Evolutionary conservation across 352 stramenopile species (phyloP), one percentile per base, ranked within the genome.

Genomic region (Phytophthora uliginosa): DNA sequence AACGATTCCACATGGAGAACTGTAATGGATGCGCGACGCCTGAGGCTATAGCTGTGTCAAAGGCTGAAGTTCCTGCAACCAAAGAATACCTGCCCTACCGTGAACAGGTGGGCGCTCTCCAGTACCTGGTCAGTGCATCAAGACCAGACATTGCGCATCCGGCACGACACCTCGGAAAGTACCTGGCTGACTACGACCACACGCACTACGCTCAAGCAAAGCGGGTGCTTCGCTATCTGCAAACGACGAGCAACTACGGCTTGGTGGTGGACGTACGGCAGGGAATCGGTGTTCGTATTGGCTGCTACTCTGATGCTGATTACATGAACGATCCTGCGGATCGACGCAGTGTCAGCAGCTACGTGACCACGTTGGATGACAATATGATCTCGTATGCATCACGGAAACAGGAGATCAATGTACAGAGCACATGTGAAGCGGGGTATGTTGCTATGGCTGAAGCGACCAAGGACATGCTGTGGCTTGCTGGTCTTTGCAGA

Each of bases 371-470:
- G 12, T n/a, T 79, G 0, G 60, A 79, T 28, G 61, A 52, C 31
- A 71, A 63, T 13, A 61, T 63, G 12, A 59, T 82, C 15, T 70
- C 51, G 10, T 77, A 79, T 24, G 67, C 45, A 0, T 82, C 68
- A 0, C 40, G 55, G 9, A 82, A 82, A 17, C 71, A 82, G 59
- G 61, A 48, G 33, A 69, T 82, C 31, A 75, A 73, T 55, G 6
- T 38, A 33, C 22, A 45, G 0, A 73, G 73, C 18, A 83, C 69
- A 31, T 76, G 6, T 34, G 31, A 34, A 34, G 31, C 31, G 7
- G 31, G 7, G 31, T 34, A 34, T 7, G 31, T 34, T 34, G 73
- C 66, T 1, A 81, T 79, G 65, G 15, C 58, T 20, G 76, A 81
- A 66, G 69, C 69, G 0, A 42, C 53, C 7, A 63, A 66, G 9